Percentiles rank a stretch among this genome's conserved stretches.
These are phyloP conservation scores for Moniliophthora roreri DNA, from an alignment of 1,284 basidiomycete genomes.

Conservation along the genomic window DNA sequence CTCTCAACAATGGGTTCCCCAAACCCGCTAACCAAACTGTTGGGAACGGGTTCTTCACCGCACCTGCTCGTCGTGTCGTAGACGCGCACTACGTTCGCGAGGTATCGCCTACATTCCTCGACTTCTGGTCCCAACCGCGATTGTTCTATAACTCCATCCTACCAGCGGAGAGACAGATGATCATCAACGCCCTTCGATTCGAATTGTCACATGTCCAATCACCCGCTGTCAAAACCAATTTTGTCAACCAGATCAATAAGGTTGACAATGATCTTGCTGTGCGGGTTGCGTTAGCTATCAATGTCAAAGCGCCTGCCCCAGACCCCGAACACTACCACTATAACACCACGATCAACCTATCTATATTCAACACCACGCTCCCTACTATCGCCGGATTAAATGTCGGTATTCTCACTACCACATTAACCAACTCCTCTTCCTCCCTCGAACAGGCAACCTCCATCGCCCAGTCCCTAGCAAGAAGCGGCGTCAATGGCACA, in stretches of 20 bases:
- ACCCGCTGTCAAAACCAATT: not conserved
- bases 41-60: conserved; percentile 11
- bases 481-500: not conserved
- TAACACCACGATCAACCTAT: conserved; percentile 4
- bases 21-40: conserved; percentile 5
- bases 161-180: conserved; percentile 7
- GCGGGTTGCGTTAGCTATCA: not conserved
- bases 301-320: not conserved
- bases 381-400: conserved; percentile 5
- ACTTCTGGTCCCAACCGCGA: conserved; percentile 8
- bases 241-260: conserved; percentile 6
- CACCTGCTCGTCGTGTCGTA: conserved; percentile 3
- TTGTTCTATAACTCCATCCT: conserved; percentile 10
- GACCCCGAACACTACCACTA: conserved; percentile 7
- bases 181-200: conserved; percentile 8
- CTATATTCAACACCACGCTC: conserved; percentile 5
- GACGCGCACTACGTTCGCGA: conserved; percentile 6
- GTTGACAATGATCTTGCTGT: conserved; percentile 4
- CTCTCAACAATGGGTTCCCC: conserved; percentile 7
- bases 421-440: not conserved
- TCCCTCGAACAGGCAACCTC: conserved; percentile 2
- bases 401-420: conserved; percentile 7
- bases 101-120: conserved; percentile 5
- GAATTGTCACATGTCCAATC: conserved; percentile 8
- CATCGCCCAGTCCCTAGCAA: not conserved